phyloP scores from a whole-genome alignment of 2,329 filamentous ascomycete genomes.

The Zopfia rhizophila region DNA sequence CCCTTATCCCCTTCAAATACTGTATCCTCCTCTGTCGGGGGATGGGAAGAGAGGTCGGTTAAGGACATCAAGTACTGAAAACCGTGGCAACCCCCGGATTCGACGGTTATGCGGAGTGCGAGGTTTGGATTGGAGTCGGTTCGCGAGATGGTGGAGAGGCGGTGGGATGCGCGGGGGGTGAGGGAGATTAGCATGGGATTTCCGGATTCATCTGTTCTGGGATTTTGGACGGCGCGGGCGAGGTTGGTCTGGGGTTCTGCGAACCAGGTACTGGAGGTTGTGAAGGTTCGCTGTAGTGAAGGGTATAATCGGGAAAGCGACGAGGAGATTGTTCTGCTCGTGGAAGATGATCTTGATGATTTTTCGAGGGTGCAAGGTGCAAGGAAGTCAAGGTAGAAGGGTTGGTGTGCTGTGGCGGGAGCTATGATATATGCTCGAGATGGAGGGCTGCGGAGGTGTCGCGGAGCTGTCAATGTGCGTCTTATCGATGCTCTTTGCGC shows the following conservation, averaged over 20 bases:
- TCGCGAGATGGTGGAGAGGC: slow-evolving; percentile 72
- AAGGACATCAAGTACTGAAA: slow-evolving; percentile 98
- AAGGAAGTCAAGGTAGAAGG: slow-evolving; percentile 46
- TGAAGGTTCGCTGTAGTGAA: slow-evolving; percentile 45
- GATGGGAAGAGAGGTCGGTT: slow-evolving; percentile 66
- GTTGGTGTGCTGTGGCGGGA: slow-evolving; percentile 31
- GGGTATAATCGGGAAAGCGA: slow-evolving; percentile 25
- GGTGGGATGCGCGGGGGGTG: slow-evolving; percentile 75
- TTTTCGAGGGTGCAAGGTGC: slow-evolving; percentile 27
- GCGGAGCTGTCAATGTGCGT: slow-evolving; percentile 7
- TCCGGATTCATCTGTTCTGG: slow-evolving; percentile 82
- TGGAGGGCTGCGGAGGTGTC: slow-evolving; percentile 9
- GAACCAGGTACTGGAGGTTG: slow-evolving; percentile 27
- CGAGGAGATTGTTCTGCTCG: slow-evolving; percentile 2
- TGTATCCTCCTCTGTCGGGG: slow-evolving; percentile 77
- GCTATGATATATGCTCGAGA: slow-evolving; percentile 33
- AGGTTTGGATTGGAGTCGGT: slow-evolving; percentile 75
- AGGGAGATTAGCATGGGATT: slow-evolving; percentile 87
- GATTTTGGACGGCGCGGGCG: slow-evolving; percentile 67
- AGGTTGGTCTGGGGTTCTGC: slow-evolving; percentile 28
- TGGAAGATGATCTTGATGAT: slow-evolving; percentile 1
- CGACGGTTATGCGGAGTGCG: slow-evolving; percentile 90
- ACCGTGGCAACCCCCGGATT: slow-evolving; percentile 94
- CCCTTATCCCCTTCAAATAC: slow-evolving; percentile 76
- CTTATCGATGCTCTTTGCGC: slow-evolving; percentile 18